Conservation (phyloP, 306 rosid genomes). For the Trifolium dubium region DNA sequence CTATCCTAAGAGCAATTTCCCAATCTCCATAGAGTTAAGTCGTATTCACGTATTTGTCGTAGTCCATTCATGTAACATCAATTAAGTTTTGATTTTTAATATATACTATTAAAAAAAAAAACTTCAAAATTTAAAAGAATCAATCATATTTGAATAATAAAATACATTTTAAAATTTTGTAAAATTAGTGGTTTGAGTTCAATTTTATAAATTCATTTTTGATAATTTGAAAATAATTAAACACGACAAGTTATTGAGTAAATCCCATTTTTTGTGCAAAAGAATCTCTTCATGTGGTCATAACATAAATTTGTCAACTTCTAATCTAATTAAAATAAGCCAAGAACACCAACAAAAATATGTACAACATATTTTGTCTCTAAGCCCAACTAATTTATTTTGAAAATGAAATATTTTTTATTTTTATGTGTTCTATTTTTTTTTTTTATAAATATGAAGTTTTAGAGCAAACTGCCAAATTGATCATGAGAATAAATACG, state of each 20-base stretch:
- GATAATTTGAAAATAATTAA: not conserved
- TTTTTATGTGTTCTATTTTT: too few relatives aligned
- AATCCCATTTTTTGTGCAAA: not conserved
- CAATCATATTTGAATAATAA: too few relatives aligned
- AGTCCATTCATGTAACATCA: not conserved
- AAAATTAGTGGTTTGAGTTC: not conserved
- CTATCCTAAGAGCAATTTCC: not conserved
- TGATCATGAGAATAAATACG: too few relatives aligned
- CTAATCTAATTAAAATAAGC: not conserved
- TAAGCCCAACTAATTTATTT: too few relatives aligned
- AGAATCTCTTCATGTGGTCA: not conserved
- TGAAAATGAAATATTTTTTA: too few relatives aligned
- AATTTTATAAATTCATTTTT: not conserved
- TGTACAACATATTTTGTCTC: too few relatives aligned
- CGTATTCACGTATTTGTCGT: conserved; percentile 2
- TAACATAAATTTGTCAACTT: not conserved
- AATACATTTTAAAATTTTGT: not conserved
- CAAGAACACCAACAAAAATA: not conserved
- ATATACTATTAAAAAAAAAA: not conserved
- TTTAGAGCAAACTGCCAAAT: too few relatives aligned
- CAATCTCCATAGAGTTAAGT: not conserved
- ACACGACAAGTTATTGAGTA: not conserved
- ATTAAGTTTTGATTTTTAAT: not conserved
- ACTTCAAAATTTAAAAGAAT: not conserved
- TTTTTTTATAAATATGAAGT: too few relatives aligned